Percentiles rank a stretch among this genome's conserved stretches.
phyloP scores from a whole-genome alignment of 768 basidiomycete genomes.

The Coprinopsis sp. region DNA sequence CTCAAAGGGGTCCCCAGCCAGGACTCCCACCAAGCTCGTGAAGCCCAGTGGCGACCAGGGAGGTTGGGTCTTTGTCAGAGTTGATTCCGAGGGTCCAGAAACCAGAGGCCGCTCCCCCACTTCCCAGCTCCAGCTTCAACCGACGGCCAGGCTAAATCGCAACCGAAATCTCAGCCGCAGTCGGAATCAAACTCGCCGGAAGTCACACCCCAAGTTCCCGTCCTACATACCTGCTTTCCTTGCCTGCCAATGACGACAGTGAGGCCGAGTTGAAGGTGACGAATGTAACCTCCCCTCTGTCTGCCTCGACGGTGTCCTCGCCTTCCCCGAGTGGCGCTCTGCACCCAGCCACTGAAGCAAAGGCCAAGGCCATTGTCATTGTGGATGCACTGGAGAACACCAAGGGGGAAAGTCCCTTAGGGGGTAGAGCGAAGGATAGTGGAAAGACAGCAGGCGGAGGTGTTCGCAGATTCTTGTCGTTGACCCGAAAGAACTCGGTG shows the following conservation, averaged over 20 bases:
- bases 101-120: too few relatives aligned
- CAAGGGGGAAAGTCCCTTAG: slow-evolving; percentile 24
- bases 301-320: background rate
- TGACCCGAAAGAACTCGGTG: slow-evolving; percentile 35
- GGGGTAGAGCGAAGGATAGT: background rate
- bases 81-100: too few relatives aligned
- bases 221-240: background rate
- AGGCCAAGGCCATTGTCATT: slow-evolving; percentile 57
- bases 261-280: background rate
- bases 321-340: slow-evolving; percentile 10
- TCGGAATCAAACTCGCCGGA: too few relatives aligned
- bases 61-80: slow-evolving; percentile 65
- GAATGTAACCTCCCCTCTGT: background rate
- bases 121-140: too few relatives aligned
- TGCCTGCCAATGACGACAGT: background rate
- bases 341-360: background rate
- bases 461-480: slow-evolving; percentile 35
- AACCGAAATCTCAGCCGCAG: too few relatives aligned
- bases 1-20: slow-evolving; percentile 11
- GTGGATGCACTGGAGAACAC: slow-evolving; percentile 50
- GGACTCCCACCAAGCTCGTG: slow-evolving; percentile 23
- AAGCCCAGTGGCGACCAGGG: slow-evolving; percentile 41
- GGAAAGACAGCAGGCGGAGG: slow-evolving; percentile 16
- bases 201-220: slow-evolving; percentile 18
- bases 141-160: too few relatives aligned